A percentile compares a stretch with the other conserved stretches of the same genome.
phyloP scores from a whole-genome alignment of 2,329 filamentous ascomycete species.

The Apiospora malaysiana region DNA sequence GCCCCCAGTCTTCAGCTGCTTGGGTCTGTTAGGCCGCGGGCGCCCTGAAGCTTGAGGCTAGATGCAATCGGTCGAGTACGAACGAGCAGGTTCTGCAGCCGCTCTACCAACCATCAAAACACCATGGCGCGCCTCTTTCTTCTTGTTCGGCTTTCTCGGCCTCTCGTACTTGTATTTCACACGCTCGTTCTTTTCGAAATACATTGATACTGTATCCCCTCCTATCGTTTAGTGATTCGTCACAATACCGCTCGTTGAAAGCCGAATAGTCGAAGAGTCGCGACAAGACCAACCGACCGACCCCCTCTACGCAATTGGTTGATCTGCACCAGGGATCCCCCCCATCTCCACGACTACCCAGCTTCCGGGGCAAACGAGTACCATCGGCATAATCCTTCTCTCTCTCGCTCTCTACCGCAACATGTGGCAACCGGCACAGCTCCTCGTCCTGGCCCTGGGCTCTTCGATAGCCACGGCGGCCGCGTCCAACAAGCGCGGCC shows the following conservation, averaged over 20 bases:
- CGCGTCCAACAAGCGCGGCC: slow-evolving; percentile 66
- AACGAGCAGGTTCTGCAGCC: slow-evolving; percentile 11
- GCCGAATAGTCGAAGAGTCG: background rate
- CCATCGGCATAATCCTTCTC: background rate
- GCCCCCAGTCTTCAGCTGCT: slow-evolving; percentile 6
- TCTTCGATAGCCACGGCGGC: slow-evolving; percentile 14
- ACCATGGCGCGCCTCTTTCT: slow-evolving; percentile 9
- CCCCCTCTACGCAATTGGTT: background rate
- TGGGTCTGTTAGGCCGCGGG: background rate
- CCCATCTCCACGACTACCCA: background rate
- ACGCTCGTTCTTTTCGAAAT: background rate
- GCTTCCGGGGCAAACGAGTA: background rate
- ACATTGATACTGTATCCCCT: background rate
- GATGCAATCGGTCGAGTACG: slow-evolving; percentile 12
- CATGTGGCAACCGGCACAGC: background rate
- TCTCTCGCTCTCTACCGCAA: background rate
- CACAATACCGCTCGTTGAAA: slow-evolving; percentile 6
- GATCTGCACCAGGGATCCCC: slow-evolving; percentile 1
- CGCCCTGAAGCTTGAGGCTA: slow-evolving; percentile 12
- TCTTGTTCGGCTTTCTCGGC: background rate
- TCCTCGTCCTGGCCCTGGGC: slow-evolving; percentile 15
- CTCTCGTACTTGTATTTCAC: background rate
- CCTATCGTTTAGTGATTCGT: slow-evolving; percentile 15
- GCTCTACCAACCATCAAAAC: slow-evolving; percentile 7
- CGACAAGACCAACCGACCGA: background rate